Evolutionary conservation across 768 basidiomycete genomes (phyloP).

Genomic region (Phylloporus sp.): DNA sequence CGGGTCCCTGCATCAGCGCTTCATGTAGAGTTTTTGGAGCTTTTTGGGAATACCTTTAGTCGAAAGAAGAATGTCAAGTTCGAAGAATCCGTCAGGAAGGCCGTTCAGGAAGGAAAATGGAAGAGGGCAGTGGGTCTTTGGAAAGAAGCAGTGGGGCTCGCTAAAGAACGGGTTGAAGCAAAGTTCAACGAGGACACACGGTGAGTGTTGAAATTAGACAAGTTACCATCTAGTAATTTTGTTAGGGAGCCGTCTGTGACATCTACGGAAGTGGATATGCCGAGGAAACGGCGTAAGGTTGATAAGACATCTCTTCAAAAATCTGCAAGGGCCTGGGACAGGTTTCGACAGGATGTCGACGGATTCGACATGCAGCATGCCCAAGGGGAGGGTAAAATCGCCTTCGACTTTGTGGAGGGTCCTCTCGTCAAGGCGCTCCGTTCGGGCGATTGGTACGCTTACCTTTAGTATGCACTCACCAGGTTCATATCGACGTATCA

Average conservation of each 20-base stretch:
- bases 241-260: constrained; percentile 20
- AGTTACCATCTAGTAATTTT: not conserved
- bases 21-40: constrained; percentile 68
- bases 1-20: constrained; percentile 69
- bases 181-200: constrained; percentile 26
- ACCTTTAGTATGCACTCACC: not conserved
- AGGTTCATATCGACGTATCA: not conserved
- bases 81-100: constrained; percentile 75
- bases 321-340: constrained; percentile 58
- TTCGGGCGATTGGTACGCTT: constrained; percentile 82
- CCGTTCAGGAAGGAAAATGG: constrained; percentile 83
- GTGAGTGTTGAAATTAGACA: constrained; percentile 14
- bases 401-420: constrained; percentile 94
- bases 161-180: constrained; percentile 56
- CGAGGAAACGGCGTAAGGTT: constrained; percentile 70
- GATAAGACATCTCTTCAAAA: constrained; percentile 40
- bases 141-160: constrained; percentile 71
- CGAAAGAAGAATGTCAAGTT: constrained; percentile 85
- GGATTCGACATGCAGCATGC: constrained; percentile 88
- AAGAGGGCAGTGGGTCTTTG: constrained; percentile 77
- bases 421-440: constrained; percentile 89
- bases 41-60: constrained; percentile 88
- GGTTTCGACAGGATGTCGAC: constrained; percentile 62
- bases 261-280: constrained; percentile 39
- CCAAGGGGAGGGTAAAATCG: constrained; percentile 83